Conservation (phyloP, 2,329 filamentous ascomycete genomes). For the Nakataea oryzae region DNA sequence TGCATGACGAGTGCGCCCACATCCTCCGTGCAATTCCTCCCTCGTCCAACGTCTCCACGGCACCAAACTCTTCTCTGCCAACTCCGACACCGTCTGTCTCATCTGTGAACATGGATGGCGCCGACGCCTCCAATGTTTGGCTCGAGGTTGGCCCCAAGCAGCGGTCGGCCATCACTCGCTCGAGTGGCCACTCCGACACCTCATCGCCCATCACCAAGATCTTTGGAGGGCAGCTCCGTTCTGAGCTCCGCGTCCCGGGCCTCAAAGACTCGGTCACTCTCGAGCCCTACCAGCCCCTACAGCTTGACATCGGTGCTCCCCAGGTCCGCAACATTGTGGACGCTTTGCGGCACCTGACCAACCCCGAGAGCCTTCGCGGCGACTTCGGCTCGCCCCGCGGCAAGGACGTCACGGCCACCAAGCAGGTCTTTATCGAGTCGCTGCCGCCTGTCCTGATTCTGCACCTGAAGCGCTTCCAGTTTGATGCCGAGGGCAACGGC, state of each 20-base stretch:
- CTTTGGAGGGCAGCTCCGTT: slow-evolving; percentile 84
- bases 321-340: slow-evolving; percentile 87
- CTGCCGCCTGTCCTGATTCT: slow-evolving; percentile 86
- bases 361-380: slow-evolving; percentile 73
- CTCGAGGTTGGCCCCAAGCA: slow-evolving; percentile 90
- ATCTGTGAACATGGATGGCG: slow-evolving; percentile 14
- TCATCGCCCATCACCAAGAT: slow-evolving; percentile 88
- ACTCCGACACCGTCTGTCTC: slow-evolving; percentile 23
- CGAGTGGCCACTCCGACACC: slow-evolving; percentile 61
- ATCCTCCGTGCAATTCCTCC: slow-evolving; percentile 50
- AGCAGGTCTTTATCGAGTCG: slow-evolving; percentile 89
- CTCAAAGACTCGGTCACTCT: slow-evolving; percentile 84
- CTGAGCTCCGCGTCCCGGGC: slow-evolving; percentile 78
- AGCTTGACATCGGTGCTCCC: slow-evolving; percentile 83
- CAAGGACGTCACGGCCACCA: slow-evolving; percentile 68
- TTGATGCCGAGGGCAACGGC: slow-evolving; percentile 69
- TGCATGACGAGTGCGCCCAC: slow-evolving; percentile 83
- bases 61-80: slow-evolving; percentile 29
- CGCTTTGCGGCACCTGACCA: slow-evolving; percentile 75
- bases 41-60: slow-evolving; percentile 18
- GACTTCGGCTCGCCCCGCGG: slow-evolving; percentile 75
- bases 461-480: slow-evolving; percentile 95
- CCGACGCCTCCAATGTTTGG: slow-evolving; percentile 52
- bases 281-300: slow-evolving; percentile 87
- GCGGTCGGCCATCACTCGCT: slow-evolving; percentile 74